Base-by-base conservation (phyloP, 768 basidiomycete species). In the Lepiota venenata region DNA sequence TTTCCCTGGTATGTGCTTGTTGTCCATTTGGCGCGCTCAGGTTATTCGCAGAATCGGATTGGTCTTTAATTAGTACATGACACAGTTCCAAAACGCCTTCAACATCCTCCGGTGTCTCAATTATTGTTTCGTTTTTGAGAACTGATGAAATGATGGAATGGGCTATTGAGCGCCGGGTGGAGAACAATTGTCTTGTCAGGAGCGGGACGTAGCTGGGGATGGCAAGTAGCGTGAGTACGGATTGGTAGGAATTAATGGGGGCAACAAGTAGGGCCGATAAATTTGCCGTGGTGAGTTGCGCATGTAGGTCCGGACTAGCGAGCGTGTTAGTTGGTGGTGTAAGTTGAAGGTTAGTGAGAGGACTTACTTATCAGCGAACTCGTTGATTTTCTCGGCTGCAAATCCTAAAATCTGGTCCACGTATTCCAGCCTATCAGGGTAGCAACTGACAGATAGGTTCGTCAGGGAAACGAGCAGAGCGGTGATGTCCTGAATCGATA, bases 401-500 rank as follows among this genome's bases (percentile, higher is more conserved):
- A 96, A 99, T 5, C 84, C 85, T 51, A 98, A 78, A 15, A 98
- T 85, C 70, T 98, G 95, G 62, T 98, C 94, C 37, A 99, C 93
- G 64, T 98, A 98, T 75, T 98, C 94, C 47, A 98, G 79, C 60
- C 92, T 79, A 64, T 98, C 96, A 1, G 97, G 97, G 68, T 99
- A 99, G 70, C 96, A 98, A 68, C 92, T 95, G 21, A 99, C 74
- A 0, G 93, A 95, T 10, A 98, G 80, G 69, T 98, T 98, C 29
- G 93, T 91, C 37, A 99, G 75, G 0, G 97, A 99, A 15, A 98
- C 95, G 49, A 98, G 77, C 16, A 98, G 83, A 0, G 96, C 97
- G 0, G 97, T 98, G 67, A 98, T 87, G 64, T 99, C 97, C 69
- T 98, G 96, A 66, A 99, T 93, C 43, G 93, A 93, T 29, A 99